These are phyloP conservation scores for Microdochium bolleyi DNA, from an alignment of 2,329 filamentous ascomycete genomes.

Conservation along the genomic window DNA sequence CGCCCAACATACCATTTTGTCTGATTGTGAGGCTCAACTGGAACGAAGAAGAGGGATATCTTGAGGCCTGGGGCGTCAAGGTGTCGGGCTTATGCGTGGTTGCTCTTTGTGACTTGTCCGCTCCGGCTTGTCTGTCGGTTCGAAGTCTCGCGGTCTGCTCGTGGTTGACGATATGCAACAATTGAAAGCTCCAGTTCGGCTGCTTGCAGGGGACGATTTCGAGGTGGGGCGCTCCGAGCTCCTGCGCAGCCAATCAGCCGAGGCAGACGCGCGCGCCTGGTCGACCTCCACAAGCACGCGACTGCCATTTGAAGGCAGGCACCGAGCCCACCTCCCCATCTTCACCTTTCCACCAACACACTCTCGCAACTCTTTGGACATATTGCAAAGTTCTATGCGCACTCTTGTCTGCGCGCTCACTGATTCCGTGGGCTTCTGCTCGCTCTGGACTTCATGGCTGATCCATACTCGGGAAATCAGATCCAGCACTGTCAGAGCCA, in stretches of 20 bases:
- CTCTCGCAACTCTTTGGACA: no score
- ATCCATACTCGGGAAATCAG: no score
- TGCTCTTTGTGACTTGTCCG: no score
- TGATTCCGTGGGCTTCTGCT: no score
- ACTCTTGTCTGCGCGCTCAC: no score
- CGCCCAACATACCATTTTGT: slow-evolving; percentile 17
- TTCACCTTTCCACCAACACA: no score
- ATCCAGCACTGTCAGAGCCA: no score
- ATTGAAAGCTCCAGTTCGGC: neutral
- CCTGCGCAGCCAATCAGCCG: neutral
- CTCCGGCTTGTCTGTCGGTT: neutral
- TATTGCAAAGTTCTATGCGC: no score
- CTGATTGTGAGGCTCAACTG: slow-evolving; percentile 1
- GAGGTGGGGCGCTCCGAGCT: neutral
- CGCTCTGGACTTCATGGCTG: no score
- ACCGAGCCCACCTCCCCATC: no score
- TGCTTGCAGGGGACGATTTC: neutral
- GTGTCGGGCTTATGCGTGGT: neutral
- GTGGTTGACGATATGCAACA: neutral
- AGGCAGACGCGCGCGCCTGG: neutral
- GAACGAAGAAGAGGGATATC: no score
- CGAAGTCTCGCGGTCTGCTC: neutral
- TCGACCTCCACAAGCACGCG: neutral
- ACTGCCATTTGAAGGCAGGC: no score
- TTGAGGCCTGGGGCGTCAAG: neutral